Conservation (phyloP, 2,329 filamentous ascomycete genomes). For the Cercospora sp. region DNA sequence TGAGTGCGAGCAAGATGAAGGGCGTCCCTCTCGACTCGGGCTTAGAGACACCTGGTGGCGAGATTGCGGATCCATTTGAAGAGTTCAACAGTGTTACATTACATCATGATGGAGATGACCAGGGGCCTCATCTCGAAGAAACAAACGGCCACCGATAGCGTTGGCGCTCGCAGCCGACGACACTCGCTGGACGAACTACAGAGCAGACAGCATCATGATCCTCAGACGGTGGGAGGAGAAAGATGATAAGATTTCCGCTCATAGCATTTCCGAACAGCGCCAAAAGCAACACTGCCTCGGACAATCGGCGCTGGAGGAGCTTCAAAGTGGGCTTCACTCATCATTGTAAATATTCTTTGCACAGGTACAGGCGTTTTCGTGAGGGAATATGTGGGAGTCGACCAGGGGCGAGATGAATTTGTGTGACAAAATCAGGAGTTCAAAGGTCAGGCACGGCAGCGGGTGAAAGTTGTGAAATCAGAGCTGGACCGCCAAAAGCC, state of each 20-base stretch:
- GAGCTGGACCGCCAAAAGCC: not conserved
- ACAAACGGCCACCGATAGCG: conserved; percentile 30
- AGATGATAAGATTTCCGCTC: not conserved
- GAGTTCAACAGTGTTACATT: conserved; percentile 98
- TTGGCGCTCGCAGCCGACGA: conserved; percentile 14
- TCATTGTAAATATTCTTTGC: conserved; percentile 27
- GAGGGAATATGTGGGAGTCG: conserved; percentile 4
- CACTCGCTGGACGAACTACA: not conserved
- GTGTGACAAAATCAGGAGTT: not conserved
- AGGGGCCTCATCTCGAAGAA: conserved; percentile 17
- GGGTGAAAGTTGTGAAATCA: not conserved
- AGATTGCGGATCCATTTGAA: conserved; percentile 86
- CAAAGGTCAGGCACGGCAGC: conserved; percentile 11
- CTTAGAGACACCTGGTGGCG: conserved; percentile 78
- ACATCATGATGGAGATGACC: conserved; percentile 85
- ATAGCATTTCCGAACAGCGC: not conserved
- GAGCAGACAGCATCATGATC: not conserved
- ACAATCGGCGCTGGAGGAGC: not conserved
- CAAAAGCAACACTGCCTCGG: not conserved
- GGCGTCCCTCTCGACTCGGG: conserved; percentile 86
- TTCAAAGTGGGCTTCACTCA: not conserved
- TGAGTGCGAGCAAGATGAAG: conserved; percentile 54
- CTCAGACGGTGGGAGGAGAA: not conserved
- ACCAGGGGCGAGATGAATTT: conserved; percentile 1
- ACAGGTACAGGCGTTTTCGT: conserved; percentile 15